A percentile compares a stretch with the other conserved stretches of the same genome.
Conservation (phyloP, 2,329 filamentous ascomycete species). For the Ophiocordyceps camponoti-saundersi region DNA sequence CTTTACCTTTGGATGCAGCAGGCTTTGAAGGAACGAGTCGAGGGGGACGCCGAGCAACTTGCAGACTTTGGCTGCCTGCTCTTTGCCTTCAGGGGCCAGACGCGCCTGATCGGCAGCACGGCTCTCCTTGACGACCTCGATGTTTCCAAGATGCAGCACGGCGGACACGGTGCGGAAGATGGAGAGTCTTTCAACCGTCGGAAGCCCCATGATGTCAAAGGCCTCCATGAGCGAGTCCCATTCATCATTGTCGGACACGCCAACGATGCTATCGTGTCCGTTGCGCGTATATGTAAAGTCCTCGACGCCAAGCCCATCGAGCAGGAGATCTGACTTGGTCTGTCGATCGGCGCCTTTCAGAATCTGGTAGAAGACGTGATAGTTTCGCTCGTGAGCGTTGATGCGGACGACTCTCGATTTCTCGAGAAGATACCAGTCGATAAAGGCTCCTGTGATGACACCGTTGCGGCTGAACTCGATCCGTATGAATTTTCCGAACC, state of each 20-base stretch:
- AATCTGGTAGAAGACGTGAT: slow-evolving; percentile 95
- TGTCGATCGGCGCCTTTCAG: slow-evolving; percentile 62
- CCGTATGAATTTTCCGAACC: slow-evolving; percentile 96
- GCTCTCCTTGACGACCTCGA: slow-evolving; percentile 79
- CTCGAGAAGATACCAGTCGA: slow-evolving; percentile 95
- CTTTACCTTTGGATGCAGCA: slow-evolving; percentile 87
- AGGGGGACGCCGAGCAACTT: slow-evolving; percentile 67
- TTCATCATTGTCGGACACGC: slow-evolving; percentile 78
- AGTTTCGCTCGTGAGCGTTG: slow-evolving; percentile 79
- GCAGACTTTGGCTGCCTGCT: slow-evolving; percentile 64
- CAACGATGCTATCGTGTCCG: slow-evolving; percentile 80
- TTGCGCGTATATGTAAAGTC: slow-evolving; percentile 86
- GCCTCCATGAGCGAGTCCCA: slow-evolving; percentile 85
- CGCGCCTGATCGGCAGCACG: slow-evolving; percentile 80
- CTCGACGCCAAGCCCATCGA: slow-evolving; percentile 59
- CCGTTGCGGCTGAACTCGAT: slow-evolving; percentile 85
- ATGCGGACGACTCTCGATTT: slow-evolving; percentile 93
- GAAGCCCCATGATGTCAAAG: slow-evolving; percentile 87
- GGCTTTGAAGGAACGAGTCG: slow-evolving; percentile 72
- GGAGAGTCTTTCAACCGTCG: slow-evolving; percentile 62
- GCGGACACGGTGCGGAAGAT: slow-evolving; percentile 81
- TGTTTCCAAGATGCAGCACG: slow-evolving; percentile 85
- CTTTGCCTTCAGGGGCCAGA: slow-evolving; percentile 56
- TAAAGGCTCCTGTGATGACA: slow-evolving; percentile 87
- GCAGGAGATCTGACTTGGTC: slow-evolving; percentile 60